phyloP scores from a whole-genome alignment of 768 basidiomycete genomes.

The Myochromella boudieri region DNA sequence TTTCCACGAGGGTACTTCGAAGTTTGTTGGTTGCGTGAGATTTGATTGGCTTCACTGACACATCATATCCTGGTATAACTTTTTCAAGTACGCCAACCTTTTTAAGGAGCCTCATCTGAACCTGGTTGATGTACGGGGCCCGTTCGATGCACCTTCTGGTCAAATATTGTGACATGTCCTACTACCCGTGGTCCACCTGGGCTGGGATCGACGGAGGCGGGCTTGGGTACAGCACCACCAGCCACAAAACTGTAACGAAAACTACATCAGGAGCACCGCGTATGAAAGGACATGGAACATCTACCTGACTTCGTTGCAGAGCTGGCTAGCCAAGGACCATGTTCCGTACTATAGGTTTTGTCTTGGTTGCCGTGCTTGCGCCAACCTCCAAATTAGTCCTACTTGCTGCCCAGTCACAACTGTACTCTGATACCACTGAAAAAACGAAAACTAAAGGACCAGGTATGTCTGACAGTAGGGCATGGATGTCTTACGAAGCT shows the following conservation, averaged over 20 bases:
- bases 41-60: conserved; percentile 50
- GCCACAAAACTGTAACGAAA: conserved; percentile 32
- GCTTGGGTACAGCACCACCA: conserved; percentile 43
- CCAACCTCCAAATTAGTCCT: conserved; percentile 7
- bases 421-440: conserved; percentile 2
- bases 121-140: conserved; percentile 19
- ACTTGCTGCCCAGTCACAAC: neutral
- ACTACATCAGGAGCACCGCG: neutral
- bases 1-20: too few relatives aligned
- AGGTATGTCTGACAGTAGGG: conserved; percentile 12
- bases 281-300: neutral
- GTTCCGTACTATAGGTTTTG: neutral
- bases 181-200: conserved; percentile 48
- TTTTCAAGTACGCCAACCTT: conserved; percentile 23
- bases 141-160: conserved; percentile 26
- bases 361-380: neutral
- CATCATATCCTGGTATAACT: conserved; percentile 39
- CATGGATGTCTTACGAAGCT: conserved; percentile 23
- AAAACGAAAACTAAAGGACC: conserved; percentile 23
- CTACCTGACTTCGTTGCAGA: neutral
- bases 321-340: conserved; percentile 5
- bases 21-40: too few relatives aligned
- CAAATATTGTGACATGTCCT: conserved; percentile 27
- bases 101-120: conserved; percentile 16
- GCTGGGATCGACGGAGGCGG: conserved; percentile 40